Conservation (phyloP, 2,329 filamentous ascomycete species). For the Xylaria sp. region DNA sequence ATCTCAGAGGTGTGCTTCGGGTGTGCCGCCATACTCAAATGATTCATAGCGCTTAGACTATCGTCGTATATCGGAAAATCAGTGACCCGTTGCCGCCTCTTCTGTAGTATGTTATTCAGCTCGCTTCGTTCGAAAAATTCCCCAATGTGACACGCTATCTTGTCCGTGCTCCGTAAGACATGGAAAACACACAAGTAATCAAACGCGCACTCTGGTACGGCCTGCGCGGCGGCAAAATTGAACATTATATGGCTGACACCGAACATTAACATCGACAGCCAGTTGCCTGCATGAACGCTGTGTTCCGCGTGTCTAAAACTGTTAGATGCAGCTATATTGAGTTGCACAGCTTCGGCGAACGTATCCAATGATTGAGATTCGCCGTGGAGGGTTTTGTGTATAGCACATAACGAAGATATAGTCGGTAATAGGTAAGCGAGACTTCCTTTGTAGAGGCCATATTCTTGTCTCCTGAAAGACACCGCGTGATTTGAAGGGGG, state of each 20-base stretch:
- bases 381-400: constrained; percentile 26
- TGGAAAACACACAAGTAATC: constrained; percentile 29
- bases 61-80: not conserved
- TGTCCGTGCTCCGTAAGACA: constrained; percentile 29
- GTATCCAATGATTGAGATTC: constrained; percentile 6
- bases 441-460: constrained; percentile 5
- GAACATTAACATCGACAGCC: constrained; percentile 43
- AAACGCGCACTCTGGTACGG: constrained; percentile 11
- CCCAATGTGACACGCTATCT: constrained; percentile 25
- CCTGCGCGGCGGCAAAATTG: constrained; percentile 29
- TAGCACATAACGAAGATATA: constrained; percentile 27
- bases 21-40: not conserved
- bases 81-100: not conserved
- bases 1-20: constrained; percentile 10
- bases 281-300: constrained; percentile 70
- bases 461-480: not conserved
- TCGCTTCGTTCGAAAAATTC: constrained; percentile 27
- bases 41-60: constrained; percentile 2
- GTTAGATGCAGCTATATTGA: constrained; percentile 35
- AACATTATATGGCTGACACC: constrained; percentile 35
- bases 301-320: constrained; percentile 67
- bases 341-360: constrained; percentile 26
- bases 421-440: constrained; percentile 30
- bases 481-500: not conserved
- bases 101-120: constrained; percentile 10